Evolutionary conservation across 805 yeast species (phyloP).

Genomic region (Candida rishiriensis): DNA sequence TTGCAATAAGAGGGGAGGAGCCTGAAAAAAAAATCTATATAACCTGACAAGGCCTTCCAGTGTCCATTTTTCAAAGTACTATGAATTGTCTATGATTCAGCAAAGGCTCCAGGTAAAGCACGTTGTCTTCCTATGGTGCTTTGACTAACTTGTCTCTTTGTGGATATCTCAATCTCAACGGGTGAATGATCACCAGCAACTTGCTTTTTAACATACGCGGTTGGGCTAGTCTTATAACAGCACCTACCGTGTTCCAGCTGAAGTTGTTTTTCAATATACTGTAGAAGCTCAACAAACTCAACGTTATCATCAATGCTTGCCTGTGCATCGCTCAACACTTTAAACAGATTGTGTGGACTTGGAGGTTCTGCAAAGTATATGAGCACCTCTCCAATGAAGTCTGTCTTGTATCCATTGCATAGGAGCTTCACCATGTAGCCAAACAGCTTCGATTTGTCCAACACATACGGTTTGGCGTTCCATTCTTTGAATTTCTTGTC

Average conservation of each 20-base stretch:
- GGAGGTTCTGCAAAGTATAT: conserved; percentile 21
- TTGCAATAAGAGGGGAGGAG: too few species aligned
- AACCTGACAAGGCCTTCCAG: too few species aligned
- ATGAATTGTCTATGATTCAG: too few species aligned
- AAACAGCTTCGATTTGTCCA: conserved; percentile 18
- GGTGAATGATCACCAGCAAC: too few species aligned
- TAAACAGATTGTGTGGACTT: conserved; percentile 21
- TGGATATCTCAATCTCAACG: too few species aligned
- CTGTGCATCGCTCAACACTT: conserved; percentile 13
- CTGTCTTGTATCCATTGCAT: conserved; percentile 15
- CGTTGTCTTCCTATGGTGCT: too few species aligned
- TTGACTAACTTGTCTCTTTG: too few species aligned
- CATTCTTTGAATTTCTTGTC: conserved; percentile 28
- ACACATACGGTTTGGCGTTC: conserved; percentile 25
- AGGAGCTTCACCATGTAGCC: conserved; percentile 13
- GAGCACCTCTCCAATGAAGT: conserved; percentile 21
- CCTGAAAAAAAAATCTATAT: too few species aligned
- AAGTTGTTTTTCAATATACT: conserved; percentile 17
- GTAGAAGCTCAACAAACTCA: conserved; percentile 15
- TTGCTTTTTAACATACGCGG: too few species aligned
- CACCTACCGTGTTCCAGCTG: not conserved
- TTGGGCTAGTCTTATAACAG: not conserved
- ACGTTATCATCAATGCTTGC: conserved; percentile 4
- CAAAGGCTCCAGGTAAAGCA: too few species aligned
- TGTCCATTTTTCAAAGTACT: too few species aligned